Evolutionary conservation across 169 alveolate genomes (phyloP), one percentile per base, ranked within the genome.

Genomic region (Eimeria necatrix): DNA sequence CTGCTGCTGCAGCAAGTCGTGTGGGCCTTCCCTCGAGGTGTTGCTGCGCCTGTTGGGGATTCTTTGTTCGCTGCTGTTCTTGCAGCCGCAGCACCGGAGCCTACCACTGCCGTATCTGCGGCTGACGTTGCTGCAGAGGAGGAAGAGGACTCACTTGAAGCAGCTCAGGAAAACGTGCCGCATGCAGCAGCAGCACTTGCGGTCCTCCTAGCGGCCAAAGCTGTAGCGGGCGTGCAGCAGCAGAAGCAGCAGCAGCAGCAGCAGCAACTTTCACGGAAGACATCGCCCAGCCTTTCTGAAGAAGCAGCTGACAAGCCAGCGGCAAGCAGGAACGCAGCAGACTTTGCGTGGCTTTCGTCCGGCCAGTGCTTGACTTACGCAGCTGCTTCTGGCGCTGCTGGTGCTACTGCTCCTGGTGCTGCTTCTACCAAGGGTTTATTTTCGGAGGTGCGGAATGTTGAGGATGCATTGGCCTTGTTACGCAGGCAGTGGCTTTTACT

Each of bases 1-100:
- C 91, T 84, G 76, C 73, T 84, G 91, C 78, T 84, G 49, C 91
- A 84, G 78, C 91, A 84, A 84, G 91, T 84, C 46, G 91, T 84
- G 76, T 84, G 91, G 91, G 91, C 76, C 20, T 84, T 59, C 91
- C 91, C 91, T 26, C 76, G 91, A 52, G 76, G 91, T 84, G 91
- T 84, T 24, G 22, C 91, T 59, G 20, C 41, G 22, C 80, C 91
- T 7, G 60, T 24, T 4, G 26, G 61, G 46, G 76, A 84, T 14
- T 18, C 73, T 52, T 60, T 84, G 10, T 60, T 60, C 18, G 68
- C 41, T 59, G 91, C 80, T 24, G 78, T 84, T 26, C 46, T 84
- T 22, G 76, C 59, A 18, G 91, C 91, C 12, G 91, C 91, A 5
- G 91, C 76, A 59, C 78, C 91, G 20, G 91, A 84, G 49, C 78